Evolutionary conservation across 176 grass and related monocot genomes (phyloP).

Genomic region (Elymus sibiricus): DNA sequence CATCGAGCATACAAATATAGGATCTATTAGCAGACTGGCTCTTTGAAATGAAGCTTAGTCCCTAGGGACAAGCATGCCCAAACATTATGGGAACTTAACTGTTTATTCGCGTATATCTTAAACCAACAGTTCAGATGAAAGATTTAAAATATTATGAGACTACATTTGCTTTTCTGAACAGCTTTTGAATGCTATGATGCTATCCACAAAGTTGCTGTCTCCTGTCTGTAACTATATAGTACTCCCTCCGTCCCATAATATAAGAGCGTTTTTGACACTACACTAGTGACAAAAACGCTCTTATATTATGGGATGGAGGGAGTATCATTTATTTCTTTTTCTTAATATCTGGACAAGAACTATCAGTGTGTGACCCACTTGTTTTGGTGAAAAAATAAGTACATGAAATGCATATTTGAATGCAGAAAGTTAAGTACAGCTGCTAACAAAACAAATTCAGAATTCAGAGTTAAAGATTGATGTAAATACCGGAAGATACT

Average conservation of each 20-base stretch:
- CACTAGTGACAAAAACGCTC: no score
- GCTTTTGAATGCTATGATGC: not conserved
- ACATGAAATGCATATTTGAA: constrained; percentile 1
- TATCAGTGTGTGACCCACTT: not conserved
- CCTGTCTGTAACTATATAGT: not conserved
- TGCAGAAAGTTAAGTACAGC: not conserved
- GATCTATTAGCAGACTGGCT: constrained; percentile 7
- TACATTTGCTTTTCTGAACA: not conserved
- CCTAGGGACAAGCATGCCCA: not conserved
- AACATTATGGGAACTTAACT: not conserved
- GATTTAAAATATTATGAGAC: constrained; percentile 3
- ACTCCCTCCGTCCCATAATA: no score
- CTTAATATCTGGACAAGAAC: constrained; percentile 5
- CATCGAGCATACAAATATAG: not conserved
- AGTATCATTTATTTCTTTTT: not conserved
- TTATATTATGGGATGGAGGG: no score
- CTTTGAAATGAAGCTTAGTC: constrained; percentile 1
- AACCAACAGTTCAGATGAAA: not conserved
- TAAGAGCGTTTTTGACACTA: no score
- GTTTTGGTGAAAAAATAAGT: not conserved
- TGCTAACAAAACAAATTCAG: not conserved
- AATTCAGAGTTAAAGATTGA: constrained; percentile 14
- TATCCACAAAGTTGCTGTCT: not conserved
- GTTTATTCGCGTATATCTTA: not conserved
- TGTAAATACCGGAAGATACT: constrained; percentile 72